These are phyloP conservation scores for Dendrobium chrysotoxum DNA, from an alignment of 106 monocot genomes.

Conservation along the genomic window DNA sequence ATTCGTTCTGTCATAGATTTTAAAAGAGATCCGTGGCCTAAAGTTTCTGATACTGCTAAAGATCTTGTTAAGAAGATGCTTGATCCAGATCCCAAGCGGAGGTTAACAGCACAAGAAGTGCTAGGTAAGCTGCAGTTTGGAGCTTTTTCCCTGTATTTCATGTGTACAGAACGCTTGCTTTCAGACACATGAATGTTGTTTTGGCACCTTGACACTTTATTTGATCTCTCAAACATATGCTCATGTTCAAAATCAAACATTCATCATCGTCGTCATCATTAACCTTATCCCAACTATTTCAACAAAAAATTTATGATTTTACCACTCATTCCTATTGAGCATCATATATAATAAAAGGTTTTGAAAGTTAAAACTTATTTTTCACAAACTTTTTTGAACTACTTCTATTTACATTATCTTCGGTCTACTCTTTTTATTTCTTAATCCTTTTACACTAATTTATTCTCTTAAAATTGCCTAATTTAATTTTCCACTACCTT, in stretches of 20 bases:
- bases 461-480: too few species aligned
- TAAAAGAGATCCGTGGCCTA: constrained; percentile 50
- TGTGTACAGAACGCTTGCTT: neutral
- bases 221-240: neutral
- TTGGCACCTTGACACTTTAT: neutral
- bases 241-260: neutral
- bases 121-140: constrained; percentile 24
- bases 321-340: too few species aligned
- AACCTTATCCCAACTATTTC: neutral
- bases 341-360: neutral
- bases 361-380: neutral
- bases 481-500: too few species aligned
- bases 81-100: constrained; percentile 31
- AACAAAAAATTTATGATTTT: too few species aligned
- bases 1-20: constrained; percentile 41
- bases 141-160: neutral
- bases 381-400: too few species aligned
- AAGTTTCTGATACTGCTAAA: constrained; percentile 43
- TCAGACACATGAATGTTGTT: neutral
- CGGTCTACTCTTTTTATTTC: too few species aligned
- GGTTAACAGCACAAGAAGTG: constrained; percentile 44
- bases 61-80: constrained; percentile 53
- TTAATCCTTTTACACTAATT: too few species aligned
- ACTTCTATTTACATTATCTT: too few species aligned
- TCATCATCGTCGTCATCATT: neutral